Conservation (phyloP, 371 early-diverging fungal genomes). For the Apophysomyces variabilis region DNA sequence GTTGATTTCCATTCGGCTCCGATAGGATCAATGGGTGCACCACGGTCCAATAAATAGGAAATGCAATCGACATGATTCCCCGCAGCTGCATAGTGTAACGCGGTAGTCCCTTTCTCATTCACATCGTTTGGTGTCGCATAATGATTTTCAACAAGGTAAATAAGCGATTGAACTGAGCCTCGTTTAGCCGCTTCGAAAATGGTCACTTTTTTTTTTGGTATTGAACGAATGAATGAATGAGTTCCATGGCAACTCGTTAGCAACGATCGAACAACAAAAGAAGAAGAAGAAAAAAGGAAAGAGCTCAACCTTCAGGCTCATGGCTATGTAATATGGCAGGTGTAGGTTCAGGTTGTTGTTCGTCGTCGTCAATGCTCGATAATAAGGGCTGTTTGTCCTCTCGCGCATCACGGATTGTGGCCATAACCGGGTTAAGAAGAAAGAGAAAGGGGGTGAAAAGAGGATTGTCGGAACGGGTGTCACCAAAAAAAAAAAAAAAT, state of each 20-base stretch:
- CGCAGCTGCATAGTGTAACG: conserved; percentile 83
- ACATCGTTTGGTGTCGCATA: conserved; percentile 30
- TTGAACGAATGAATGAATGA: neutral
- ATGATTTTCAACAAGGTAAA: neutral
- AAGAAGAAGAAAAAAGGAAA: no score
- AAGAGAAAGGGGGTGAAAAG: neutral
- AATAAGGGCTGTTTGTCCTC: neutral
- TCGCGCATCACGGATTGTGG: neutral
- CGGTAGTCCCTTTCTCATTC: conserved; percentile 67
- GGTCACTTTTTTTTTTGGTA: conserved; percentile 3
- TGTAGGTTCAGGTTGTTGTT: neutral
- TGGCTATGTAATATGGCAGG: neutral
- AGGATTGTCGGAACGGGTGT: neutral
- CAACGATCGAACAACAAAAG: no score
- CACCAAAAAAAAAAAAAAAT: no score
- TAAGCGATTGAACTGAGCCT: conserved; percentile 5
- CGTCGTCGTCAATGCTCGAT: neutral
- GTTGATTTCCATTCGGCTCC: conserved; percentile 80
- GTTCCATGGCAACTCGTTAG: no score
- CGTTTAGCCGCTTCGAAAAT: conserved; percentile 2
- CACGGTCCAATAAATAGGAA: conserved; percentile 74
- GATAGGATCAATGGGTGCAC: conserved; percentile 72
- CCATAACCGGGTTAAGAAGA: neutral
- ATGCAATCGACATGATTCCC: conserved; percentile 78
- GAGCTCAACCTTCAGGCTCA: neutral